A percentile compares a stretch with the other conserved stretches of the same genome.
Conservation (phyloP, 257 asterid genomes). For the Solanum sejunctum region DNA sequence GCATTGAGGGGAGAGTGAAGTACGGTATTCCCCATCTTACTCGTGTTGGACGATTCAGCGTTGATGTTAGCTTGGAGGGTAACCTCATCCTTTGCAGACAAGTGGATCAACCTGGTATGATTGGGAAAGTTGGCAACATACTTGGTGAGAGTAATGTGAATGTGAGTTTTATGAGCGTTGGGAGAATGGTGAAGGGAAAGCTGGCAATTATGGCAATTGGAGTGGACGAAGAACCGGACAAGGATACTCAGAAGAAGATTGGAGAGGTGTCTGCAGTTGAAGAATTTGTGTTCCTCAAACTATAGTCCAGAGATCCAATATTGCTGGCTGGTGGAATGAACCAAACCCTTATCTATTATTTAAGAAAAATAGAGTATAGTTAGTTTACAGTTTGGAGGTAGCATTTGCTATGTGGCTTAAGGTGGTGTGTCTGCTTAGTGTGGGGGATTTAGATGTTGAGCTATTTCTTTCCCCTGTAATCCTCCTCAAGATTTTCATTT, state of each 20-base stretch:
- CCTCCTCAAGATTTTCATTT: neutral
- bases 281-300: slow-evolving; percentile 79
- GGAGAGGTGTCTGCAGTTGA: slow-evolving; percentile 79
- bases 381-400: neutral
- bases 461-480: neutral
- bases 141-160: slow-evolving; percentile 79
- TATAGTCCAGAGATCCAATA: slow-evolving; percentile 10
- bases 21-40: slow-evolving; percentile 71
- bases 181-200: slow-evolving; percentile 66
- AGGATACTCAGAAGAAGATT: slow-evolving; percentile 66
- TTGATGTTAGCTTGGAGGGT: slow-evolving; percentile 89
- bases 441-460: neutral
- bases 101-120: slow-evolving; percentile 98
- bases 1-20: slow-evolving; percentile 72
- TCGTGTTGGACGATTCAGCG: slow-evolving; percentile 59
- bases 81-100: slow-evolving; percentile 77
- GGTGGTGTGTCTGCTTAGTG: neutral
- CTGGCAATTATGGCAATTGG: slow-evolving; percentile 96
- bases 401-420: neutral
- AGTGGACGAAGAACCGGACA: slow-evolving; percentile 82
- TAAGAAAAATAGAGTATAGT: neutral
- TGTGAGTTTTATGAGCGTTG: slow-evolving; percentile 96
- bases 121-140: slow-evolving; percentile 73
- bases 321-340: neutral
- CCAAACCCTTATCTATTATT: no score